Base-by-base conservation (phyloP, 768 basidiomycete genomes). In the Rhizopogon vinicolor region DNA sequence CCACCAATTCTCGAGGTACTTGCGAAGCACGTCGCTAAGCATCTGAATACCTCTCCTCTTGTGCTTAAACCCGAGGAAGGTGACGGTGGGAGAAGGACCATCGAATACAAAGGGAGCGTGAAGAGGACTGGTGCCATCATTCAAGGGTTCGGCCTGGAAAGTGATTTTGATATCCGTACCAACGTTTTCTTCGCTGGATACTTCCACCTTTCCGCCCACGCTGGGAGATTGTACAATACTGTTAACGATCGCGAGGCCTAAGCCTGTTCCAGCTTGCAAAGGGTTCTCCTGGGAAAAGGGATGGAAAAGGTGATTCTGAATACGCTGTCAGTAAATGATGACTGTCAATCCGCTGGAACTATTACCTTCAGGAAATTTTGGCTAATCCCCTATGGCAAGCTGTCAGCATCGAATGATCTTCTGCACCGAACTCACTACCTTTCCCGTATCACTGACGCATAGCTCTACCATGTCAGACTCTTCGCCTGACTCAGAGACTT, bases 281-380 rank as follows among this genome's bases (percentile, higher is more conserved):
- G 94, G 93, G 61, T 96, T 95, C 70, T 97, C 95, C 74, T 98
- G 95, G 1, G 93, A 93, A 73, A 98, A 98, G 0, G 95, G 95
- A 62, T 96, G 95, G 75, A 97, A 98, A 5, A 98, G 77, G 72
- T 95, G 91, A 62, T 97, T 93, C 89, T 90, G 60, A 33, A 9
- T 37, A 10, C 44, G 9, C 37, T 16, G 44, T 22, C 7, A 29
- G 48, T 55, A 41, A 54, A 50, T 51, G 29, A 55, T 51, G 9
- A 52, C 25, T 8, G 6, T 18, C 28, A 14, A 31, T 41, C 44
- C n/a, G 3, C 5, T 51, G 53, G 40, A 46, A 59, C 16, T 10
- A 14, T 46, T 56, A 88, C 91, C 82, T 93, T 91, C 56, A 96
- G 74, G 71, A 98, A 98, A 56, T 90, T 87, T 62, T 90, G 89